Evolutionary conservation across 2,329 filamentous ascomycete genomes (phyloP), one percentile per base, ranked within the genome.

Genomic region (Hymenoscyphus fraxineus): DNA sequence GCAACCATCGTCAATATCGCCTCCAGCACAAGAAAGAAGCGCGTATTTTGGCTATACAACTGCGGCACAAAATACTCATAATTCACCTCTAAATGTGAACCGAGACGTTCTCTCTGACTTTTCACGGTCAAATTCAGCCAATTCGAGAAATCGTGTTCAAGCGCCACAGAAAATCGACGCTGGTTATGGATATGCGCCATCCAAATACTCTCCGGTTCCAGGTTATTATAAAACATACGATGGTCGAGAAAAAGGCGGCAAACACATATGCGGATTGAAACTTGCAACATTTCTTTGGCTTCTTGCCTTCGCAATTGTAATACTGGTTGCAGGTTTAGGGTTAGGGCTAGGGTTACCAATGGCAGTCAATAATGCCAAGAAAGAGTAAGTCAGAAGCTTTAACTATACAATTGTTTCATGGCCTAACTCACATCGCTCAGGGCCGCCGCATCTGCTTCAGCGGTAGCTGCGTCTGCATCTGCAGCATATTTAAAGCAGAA

Each of bases 321-420:
- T 67, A 27, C 58, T 68, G n/a, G 65, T 44, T 5, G 64, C 65
- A 16, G 67, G 40, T 16, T 60, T 68, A 39, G 67, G 67, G 5
- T 65, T 61, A 22, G 67, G 65, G 10, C 62, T 67, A 44, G 67
- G 67, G 22, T 65, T 63, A 12, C 64, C 61, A 6, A 64, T 68
- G 44, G 66, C 66, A 10, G 64, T 67, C 13, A 65, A 63, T 22
- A 66, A 66, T 64, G 66, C 66, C 6, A 66, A 63, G 44, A 65
- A 59, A 62, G 58, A 44, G 31, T 32, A 32, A 38, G 59, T 41
- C 27, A 27, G 59, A n/a, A 35, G 2, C 22, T 35, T 54, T 12
- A 31, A 54, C 5, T 10, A 16, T 54, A 2, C 2, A 4, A 27
- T 10, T 40, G 1, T 27, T 6, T 16, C 44, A 22, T 22, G 39